phyloP scores from a whole-genome alignment of 2,329 filamentous ascomycete species.

The Ambrosiella xylebori region DNA sequence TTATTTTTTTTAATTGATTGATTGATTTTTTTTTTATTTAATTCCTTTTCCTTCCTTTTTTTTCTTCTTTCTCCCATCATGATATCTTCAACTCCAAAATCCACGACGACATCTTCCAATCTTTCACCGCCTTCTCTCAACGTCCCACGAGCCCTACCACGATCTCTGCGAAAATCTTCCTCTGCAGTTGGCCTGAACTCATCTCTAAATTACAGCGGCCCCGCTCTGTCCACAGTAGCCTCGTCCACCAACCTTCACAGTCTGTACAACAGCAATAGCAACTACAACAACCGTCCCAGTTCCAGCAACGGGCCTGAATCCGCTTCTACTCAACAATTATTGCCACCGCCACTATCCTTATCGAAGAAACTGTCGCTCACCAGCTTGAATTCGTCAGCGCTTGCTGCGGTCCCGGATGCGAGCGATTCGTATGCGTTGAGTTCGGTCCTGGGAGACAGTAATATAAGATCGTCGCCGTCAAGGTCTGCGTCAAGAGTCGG shows the following conservation, averaged over 20 bases:
- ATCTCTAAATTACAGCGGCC: background rate
- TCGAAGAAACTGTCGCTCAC: conserved; percentile 53
- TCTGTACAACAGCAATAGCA: background rate
- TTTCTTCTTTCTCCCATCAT: conserved; percentile 6
- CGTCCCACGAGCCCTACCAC: conserved; percentile 9
- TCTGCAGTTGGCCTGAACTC: conserved; percentile 10
- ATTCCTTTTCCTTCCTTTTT: conserved; percentile 1
- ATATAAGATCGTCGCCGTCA: background rate
- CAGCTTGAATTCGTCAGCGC: conserved; percentile 45
- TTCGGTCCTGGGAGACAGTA: conserved; percentile 20
- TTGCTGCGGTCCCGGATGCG: conserved; percentile 50
- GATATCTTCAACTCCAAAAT: conserved; percentile 8
- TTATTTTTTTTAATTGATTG: background rate
- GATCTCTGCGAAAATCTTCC: conserved; percentile 11
- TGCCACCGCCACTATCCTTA: conserved; percentile 5
- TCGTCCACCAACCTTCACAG: conserved; percentile 10
- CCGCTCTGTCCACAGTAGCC: conserved; percentile 5
- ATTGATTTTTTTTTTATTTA: conserved; percentile 8
- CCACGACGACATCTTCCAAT: conserved; percentile 5
- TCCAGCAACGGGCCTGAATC: conserved; percentile 2
- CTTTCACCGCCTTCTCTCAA: conserved; percentile 4
- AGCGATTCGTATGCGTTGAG: conserved; percentile 45
- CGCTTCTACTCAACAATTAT: background rate
- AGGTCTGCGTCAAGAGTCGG: background rate
- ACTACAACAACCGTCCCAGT: background rate